Conservation (phyloP, 1,284 basidiomycete species). For the Tylopilus sp. region DNA sequence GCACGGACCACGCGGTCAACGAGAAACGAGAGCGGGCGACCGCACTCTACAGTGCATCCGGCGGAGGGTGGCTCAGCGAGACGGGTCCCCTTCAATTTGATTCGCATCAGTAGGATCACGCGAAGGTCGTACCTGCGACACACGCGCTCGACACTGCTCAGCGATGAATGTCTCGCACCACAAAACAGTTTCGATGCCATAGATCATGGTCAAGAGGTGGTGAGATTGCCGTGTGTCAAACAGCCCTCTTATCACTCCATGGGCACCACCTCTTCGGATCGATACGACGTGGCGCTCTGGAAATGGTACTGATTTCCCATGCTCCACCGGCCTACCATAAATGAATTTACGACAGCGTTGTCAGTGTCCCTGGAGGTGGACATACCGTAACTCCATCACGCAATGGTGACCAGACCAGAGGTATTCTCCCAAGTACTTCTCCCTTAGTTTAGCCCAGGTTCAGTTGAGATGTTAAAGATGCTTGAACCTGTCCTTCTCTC, state of each 20-base stretch:
- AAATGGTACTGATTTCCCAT: constrained; percentile 7
- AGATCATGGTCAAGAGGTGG: constrained; percentile 21
- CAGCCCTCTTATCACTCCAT: constrained; percentile 23
- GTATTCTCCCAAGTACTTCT: no score
- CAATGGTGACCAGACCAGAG: no score
- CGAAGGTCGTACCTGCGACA: constrained; percentile 8
- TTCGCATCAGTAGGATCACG: constrained; percentile 9
- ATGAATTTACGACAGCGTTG: no score
- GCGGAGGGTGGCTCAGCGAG: not conserved
- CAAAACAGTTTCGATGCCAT: constrained; percentile 5
- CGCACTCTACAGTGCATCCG: no score
- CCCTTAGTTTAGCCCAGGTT: no score
- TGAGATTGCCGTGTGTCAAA: not conserved
- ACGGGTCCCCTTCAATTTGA: not conserved
- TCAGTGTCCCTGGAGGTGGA: no score
- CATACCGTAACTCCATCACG: no score
- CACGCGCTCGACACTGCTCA: constrained; percentile 11
- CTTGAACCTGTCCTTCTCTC: no score
- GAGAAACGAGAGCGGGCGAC: not conserved
- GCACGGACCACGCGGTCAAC: not conserved
- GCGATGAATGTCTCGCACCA: constrained; percentile 11
- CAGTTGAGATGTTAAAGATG: no score
- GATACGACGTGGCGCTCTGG: constrained; percentile 18
- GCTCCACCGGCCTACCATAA: no score
- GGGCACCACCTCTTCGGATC: constrained; percentile 22